Percentiles rank a stretch among this genome's conserved stretches.
These are phyloP conservation scores for Penicillium sclerotigenum DNA, from an alignment of 2,329 filamentous ascomycete genomes.

Conservation along the genomic window DNA sequence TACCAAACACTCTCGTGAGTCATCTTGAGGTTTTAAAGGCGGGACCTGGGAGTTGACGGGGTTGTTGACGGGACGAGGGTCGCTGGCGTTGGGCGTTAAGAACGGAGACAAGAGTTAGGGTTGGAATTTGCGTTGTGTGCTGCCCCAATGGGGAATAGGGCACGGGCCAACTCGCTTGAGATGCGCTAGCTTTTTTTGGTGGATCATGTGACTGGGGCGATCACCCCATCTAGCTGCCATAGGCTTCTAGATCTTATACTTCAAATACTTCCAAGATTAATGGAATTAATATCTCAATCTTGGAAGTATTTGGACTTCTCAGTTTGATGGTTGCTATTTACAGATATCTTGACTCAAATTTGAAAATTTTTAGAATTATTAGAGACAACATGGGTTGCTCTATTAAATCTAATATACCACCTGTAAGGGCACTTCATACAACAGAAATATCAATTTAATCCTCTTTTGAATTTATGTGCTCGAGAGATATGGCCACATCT, in stretches of 20 bases:
- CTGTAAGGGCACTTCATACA: neutral
- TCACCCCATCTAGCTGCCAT: conserved; percentile 5
- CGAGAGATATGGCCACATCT: fast-evolving
- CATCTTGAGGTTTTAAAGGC: conserved; percentile 58
- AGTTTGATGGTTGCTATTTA: neutral
- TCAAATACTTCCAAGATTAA: neutral
- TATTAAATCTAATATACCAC: neutral
- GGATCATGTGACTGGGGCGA: conserved; percentile 5
- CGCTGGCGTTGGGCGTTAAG: conserved; percentile 38
- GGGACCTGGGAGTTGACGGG: conserved; percentile 32
- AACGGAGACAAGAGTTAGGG: conserved; percentile 29
- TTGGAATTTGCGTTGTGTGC: conserved; percentile 37
- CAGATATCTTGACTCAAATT: too few relatives aligned
- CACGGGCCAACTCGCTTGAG: conserved; percentile 35
- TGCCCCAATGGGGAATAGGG: conserved; percentile 25
- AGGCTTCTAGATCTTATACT: conserved; percentile 1
- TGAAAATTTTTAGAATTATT: fast-evolving
- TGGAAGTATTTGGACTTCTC: too few relatives aligned
- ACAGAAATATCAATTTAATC: neutral
- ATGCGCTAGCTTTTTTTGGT: conserved; percentile 24
- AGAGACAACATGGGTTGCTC: neutral
- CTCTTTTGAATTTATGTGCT: neutral
- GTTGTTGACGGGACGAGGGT: conserved; percentile 35
- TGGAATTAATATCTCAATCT: too few relatives aligned
- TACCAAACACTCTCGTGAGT: conserved; percentile 98